Evolutionary conservation across 441 rosid species (phyloP), one percentile per base, ranked within the genome.

Genomic region (Populus hybrid): DNA sequence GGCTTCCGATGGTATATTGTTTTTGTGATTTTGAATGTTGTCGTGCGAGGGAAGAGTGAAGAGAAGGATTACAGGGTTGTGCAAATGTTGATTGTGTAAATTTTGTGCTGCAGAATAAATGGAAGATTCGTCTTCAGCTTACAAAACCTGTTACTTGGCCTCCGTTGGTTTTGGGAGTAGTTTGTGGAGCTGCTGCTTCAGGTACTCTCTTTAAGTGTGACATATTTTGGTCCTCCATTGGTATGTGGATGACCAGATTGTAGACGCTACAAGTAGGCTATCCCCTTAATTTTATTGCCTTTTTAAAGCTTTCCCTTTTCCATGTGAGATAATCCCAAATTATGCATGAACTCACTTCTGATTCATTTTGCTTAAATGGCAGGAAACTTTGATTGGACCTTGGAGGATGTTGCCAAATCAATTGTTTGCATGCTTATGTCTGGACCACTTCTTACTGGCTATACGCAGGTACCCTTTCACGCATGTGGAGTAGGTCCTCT

Each of bases 111-210:
- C 89, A 93, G 99, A 86, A 93, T 84, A 95, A 85, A 89, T 93
- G 99, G 99, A 95, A 95, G 88, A 92, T 93, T 79, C 98, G 99
- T 78, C 97, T 95, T 82, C 99, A 95, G 83, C 93, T 95, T 34
- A 92, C 98, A 46, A 95, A 95, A 76, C 99, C 99, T 50, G 98
- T 95, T 72, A 95, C 99, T 26, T 95, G 99, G 99, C 98, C 99
- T 84, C 99, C 99, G 19, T 72, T 95, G 80, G 92, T 95, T 4
- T 95, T 96, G 94, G 99, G 99, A 80, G 87, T 95, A 64, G 94
- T 93, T 67, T 95, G 99, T 70, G 99, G 99, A 73, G 99, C 98
- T 81, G 99, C 99, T 83, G 99, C 99, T 74, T 95, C 99, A 34
- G 99, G 99, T 95, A 85, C 77, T 76, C 21, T 74, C 40, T 75